A percentile compares a stretch with the other conserved stretches of the same genome.
Evolutionary conservation across 208 protist species (phyloP).

Genomic region (Leishmania tarentolae): DNA sequence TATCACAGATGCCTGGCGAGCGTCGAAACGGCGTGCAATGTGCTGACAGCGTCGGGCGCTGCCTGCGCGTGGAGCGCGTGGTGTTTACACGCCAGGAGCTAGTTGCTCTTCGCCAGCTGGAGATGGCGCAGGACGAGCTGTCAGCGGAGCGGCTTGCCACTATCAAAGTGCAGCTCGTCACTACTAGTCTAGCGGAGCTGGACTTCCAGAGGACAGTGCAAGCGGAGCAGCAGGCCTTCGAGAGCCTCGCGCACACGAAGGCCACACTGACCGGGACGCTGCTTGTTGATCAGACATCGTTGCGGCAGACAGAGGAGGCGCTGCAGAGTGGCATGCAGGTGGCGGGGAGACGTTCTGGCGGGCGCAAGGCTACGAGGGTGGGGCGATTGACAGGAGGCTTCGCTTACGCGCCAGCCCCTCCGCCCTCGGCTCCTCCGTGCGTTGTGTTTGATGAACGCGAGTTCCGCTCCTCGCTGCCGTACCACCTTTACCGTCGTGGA

Average conservation of each 20-base stretch:
- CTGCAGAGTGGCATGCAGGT: conserved; percentile 48
- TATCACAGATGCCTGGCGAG: not conserved
- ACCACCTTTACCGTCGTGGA: conserved; percentile 66
- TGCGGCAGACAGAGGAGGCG: conserved; percentile 56
- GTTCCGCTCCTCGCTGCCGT: conserved; percentile 80
- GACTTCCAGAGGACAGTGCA: conserved; percentile 40
- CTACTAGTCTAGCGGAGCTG: conserved; percentile 39
- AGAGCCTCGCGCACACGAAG: conserved; percentile 72
- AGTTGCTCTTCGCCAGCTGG: conserved; percentile 58
- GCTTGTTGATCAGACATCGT: conserved; percentile 50
- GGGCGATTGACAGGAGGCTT: not conserved
- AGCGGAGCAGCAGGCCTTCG: conserved; percentile 68
- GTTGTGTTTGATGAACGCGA: conserved; percentile 89
- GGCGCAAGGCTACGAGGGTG: conserved; percentile 11
- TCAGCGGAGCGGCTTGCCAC: conserved; percentile 17
- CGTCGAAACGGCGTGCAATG: not conserved
- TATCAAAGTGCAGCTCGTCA: conserved; percentile 72
- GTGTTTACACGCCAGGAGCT: conserved; percentile 55
- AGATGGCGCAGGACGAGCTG: conserved; percentile 73
- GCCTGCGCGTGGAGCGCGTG: conserved; percentile 33
- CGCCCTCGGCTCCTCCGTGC: conserved; percentile 28
- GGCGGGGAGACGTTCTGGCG: conserved; percentile 1
- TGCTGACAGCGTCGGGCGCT: not conserved
- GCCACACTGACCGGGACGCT: conserved; percentile 70
- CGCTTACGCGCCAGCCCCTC: not conserved